phyloP scores from a whole-genome alignment of 2,329 filamentous ascomycete species.

The Cryoendolithus antarcticus region DNA sequence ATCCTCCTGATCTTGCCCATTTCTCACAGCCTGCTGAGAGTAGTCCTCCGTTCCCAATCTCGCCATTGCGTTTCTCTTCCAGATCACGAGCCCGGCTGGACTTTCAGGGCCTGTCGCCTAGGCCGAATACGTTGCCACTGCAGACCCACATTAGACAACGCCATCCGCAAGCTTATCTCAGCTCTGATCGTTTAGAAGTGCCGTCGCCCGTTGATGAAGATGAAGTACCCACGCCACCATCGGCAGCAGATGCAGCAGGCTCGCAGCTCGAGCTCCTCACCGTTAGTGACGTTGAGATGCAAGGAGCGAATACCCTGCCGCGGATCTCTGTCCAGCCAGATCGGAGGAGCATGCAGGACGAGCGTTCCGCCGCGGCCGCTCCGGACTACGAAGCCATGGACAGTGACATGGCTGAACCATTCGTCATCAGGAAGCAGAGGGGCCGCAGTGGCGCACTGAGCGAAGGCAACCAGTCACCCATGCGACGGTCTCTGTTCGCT shows the following conservation, averaged over 20 bases:
- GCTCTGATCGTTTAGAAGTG: slow-evolving; percentile 20
- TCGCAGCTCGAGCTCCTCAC: slow-evolving; percentile 24
- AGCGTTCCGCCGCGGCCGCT: background rate
- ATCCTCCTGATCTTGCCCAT: slow-evolving; percentile 11
- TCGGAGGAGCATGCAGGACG: background rate
- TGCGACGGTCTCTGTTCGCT: slow-evolving; percentile 6
- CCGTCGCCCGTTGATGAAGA: slow-evolving; percentile 25
- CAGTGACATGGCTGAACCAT: slow-evolving; percentile 8
- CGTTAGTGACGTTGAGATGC: slow-evolving; percentile 25
- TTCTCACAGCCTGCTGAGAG: slow-evolving; percentile 13
- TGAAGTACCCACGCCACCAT: slow-evolving; percentile 22
- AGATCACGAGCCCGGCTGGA: slow-evolving; percentile 12
- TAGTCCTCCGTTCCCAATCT: slow-evolving; percentile 3
- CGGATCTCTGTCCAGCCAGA: slow-evolving; percentile 1
- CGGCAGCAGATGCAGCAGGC: slow-evolving; percentile 21
- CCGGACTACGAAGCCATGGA: background rate
- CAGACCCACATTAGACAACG: slow-evolving; percentile 18
- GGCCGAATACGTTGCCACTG: slow-evolving; percentile 11
- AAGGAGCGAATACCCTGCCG: slow-evolving; percentile 2
- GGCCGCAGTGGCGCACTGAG: slow-evolving; percentile 24
- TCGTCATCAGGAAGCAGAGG: slow-evolving; percentile 22
- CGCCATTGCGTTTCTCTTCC: slow-evolving; percentile 3
- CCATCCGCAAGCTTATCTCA: slow-evolving; percentile 19
- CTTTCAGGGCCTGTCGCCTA: slow-evolving; percentile 8
- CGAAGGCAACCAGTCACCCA: slow-evolving; percentile 15